phyloP scores from a whole-genome alignment of 2,329 filamentous ascomycete genomes.

The Fusarium tupiense region DNA sequence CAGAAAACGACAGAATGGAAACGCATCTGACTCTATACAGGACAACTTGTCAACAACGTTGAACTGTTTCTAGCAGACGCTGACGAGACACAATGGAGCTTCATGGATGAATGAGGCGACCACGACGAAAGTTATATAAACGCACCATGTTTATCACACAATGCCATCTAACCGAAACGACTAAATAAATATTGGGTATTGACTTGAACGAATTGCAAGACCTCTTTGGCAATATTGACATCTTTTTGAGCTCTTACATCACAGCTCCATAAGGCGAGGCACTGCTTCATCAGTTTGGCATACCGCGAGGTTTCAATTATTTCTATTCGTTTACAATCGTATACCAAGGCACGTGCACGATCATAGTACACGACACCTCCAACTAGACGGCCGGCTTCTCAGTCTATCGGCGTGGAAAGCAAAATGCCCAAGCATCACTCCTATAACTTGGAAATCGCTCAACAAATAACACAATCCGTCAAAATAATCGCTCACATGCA shows the following conservation, averaged over 20 bases:
- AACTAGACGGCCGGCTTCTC: background rate
- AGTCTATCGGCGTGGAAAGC: background rate
- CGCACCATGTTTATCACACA: background rate
- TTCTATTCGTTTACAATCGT: slow-evolving; percentile 13
- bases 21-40: slow-evolving; percentile 31
- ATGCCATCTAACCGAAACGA: background rate
- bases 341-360: background rate
- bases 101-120: slow-evolving; percentile 34
- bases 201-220: background rate
- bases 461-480: slow-evolving; percentile 28
- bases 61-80: slow-evolving; percentile 42
- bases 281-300: background rate
- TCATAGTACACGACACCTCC: background rate
- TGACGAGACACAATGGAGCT: slow-evolving; percentile 39
- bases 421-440: background rate
- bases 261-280: background rate
- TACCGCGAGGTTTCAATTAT: background rate
- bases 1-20: background rate
- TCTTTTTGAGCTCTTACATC: background rate
- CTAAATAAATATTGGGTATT: background rate
- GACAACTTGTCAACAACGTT: slow-evolving; percentile 43
- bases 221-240: background rate
- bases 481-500: slow-evolving; percentile 3
- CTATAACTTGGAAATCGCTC: slow-evolving; percentile 29
- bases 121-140: background rate